A percentile compares a stretch with the other conserved stretches of the same genome.
phyloP scores from a whole-genome alignment of 495 filamentous ascomycete genomes.

The Tuber umbilicatum region DNA sequence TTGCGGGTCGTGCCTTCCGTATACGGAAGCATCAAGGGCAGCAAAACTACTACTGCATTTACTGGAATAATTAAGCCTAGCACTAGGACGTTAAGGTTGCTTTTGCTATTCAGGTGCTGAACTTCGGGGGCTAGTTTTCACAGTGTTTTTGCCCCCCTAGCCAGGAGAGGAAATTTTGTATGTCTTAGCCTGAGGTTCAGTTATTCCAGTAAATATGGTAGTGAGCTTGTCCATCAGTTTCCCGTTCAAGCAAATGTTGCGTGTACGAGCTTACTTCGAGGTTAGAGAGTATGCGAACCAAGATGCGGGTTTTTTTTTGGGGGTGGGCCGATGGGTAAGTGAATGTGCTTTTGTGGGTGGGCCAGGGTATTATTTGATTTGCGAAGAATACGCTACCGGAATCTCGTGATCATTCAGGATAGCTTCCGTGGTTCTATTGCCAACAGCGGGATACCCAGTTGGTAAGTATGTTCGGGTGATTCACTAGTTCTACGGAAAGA shows the following conservation, averaged over 20 bases:
- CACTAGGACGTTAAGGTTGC: too few species aligned
- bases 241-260: not conserved
- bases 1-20: not conserved
- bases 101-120: too few species aligned
- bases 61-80: too few species aligned
- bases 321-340: not conserved
- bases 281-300: not conserved
- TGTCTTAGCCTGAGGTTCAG: too few species aligned
- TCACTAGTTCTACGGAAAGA: not conserved
- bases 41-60: not conserved
- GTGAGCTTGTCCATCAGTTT: not conserved
- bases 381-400: not conserved
- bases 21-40: not conserved
- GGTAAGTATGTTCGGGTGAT: not conserved
- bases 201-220: too few species aligned
- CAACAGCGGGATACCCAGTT: not conserved
- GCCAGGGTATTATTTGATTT: not conserved
- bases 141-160: too few species aligned
- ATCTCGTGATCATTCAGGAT: not conserved
- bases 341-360: not conserved
- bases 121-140: too few species aligned
- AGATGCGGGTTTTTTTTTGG: not conserved
- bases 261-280: not conserved
- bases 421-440: not conserved
- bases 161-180: too few species aligned